Evolutionary conservation across 2,329 filamentous ascomycete genomes (phyloP), one percentile per base, ranked within the genome.

Genomic region (Pyrenochaeta sp.): DNA sequence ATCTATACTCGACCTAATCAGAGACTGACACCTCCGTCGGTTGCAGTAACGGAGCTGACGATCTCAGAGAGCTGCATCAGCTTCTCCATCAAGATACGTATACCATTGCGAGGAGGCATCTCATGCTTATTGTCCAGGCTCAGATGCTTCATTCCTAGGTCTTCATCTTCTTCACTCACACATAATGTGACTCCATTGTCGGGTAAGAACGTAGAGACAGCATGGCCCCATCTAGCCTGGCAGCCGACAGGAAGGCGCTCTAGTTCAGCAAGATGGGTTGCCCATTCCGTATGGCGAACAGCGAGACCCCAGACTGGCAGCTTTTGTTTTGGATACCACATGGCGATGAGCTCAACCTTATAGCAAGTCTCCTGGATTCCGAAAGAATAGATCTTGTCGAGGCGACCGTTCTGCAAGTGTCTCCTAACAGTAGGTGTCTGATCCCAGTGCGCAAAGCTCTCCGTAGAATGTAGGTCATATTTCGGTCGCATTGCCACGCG

Each of bases 381-480:
- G 42, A 76, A 75, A 0, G 68, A 68, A 52, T 74, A 75, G 1
- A 73, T 53, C n/a, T 64, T 70, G 27, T 75, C 70, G 13, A 73
- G 45, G 1, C 70, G 65, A 19, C 60, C 54, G 22, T 28, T 57
- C 2, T 51, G 8, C 2, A 75, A 45, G 15, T 59, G 27, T 3
- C 39, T 48, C 39, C 62, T 62, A 27, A 69, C 24, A 13, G 62
- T 67, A 8, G 64, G 61, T 13, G 56, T 65, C 1, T n/a, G 9
- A 8, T 62, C 58, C 67, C 67, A 73, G 7, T 55, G 9, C 1
- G 61, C 63, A 47, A 74, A 75, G 27, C n/a, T 48, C 19, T 66
- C 56, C 1, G 40, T 49, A 2, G 66, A 68, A 7, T 39, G 25
- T 9, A 49, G 12, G n/a, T 64, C 51, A 43, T 69, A 65, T 2